Conservation (phyloP, 495 filamentous ascomycete genomes). For the Penicillium soppii region DNA sequence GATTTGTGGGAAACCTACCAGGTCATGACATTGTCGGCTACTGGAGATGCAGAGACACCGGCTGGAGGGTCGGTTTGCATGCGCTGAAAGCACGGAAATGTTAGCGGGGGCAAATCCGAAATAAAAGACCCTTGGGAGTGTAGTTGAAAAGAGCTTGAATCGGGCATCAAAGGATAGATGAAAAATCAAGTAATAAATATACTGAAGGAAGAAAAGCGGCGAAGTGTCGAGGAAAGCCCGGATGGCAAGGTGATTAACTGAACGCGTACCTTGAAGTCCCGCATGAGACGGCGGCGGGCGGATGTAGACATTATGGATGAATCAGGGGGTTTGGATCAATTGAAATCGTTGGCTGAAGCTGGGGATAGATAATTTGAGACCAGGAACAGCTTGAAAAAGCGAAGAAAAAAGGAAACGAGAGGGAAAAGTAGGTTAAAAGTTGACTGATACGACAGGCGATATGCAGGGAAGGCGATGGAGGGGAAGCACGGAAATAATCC, state of each 20-base stretch:
- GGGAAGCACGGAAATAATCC: conserved; percentile 14
- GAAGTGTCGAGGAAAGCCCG: not conserved
- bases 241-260: not conserved
- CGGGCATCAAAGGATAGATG: not conserved
- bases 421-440: conserved; percentile 6
- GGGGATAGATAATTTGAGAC: conserved; percentile 4
- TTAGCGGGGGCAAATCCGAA: conserved; percentile 14
- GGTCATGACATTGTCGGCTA: conserved; percentile 99
- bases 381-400: not conserved
- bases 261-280: conserved; percentile 88
- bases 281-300: conserved; percentile 92
- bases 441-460: conserved; percentile 8
- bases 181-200: not conserved
- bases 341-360: not conserved
- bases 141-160: not conserved
- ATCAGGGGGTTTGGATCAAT: not conserved
- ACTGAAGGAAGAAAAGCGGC: not conserved
- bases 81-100: conserved; percentile 55
- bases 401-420: not conserved
- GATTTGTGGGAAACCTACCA: conserved; percentile 58
- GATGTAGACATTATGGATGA: conserved; percentile 77
- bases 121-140: not conserved
- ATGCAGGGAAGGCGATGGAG: conserved; percentile 4
- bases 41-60: conserved; percentile 93
- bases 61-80: conserved; percentile 99